Conservation (phyloP, 148 eudicot genomes). For the Cornus controversa region DNA sequence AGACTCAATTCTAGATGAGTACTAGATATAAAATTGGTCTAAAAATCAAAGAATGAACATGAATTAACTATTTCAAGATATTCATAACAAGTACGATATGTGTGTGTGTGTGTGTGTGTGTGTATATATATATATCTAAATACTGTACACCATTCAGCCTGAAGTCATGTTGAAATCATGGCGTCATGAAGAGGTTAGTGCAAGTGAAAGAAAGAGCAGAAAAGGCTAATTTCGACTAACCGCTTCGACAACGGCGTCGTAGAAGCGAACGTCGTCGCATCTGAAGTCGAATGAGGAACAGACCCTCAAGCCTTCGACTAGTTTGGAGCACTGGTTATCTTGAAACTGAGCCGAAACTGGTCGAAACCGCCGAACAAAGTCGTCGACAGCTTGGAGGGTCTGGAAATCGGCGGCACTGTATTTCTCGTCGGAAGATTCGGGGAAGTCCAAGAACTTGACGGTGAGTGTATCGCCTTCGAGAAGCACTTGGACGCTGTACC, state of each 20-base stretch:
- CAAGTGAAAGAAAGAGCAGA: not conserved
- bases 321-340: constrained; percentile 34
- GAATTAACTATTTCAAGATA: too few relatives aligned
- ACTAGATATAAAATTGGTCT: too few relatives aligned
- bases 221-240: constrained; percentile 28
- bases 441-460: constrained; percentile 40
- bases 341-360: constrained; percentile 44
- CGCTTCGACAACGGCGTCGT: constrained; percentile 57
- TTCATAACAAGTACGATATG: too few relatives aligned
- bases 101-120: too few relatives aligned
- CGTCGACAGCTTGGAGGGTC: constrained; percentile 18
- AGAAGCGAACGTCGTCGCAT: constrained; percentile 35
- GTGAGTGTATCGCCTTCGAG: constrained; percentile 20
- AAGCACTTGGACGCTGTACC: constrained; percentile 41
- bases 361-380: constrained; percentile 33
- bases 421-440: constrained; percentile 14
- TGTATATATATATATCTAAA: too few relatives aligned
- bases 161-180: too few relatives aligned
- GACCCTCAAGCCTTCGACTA: constrained; percentile 33
- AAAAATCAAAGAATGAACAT: too few relatives aligned
- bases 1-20: too few relatives aligned
- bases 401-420: constrained; percentile 21
- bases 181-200: not conserved
- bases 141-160: too few relatives aligned
- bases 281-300: constrained; percentile 31